Evolutionary conservation across 73 alveolate genomes (phyloP).

Genomic region (Tetrahymena elliotti): DNA sequence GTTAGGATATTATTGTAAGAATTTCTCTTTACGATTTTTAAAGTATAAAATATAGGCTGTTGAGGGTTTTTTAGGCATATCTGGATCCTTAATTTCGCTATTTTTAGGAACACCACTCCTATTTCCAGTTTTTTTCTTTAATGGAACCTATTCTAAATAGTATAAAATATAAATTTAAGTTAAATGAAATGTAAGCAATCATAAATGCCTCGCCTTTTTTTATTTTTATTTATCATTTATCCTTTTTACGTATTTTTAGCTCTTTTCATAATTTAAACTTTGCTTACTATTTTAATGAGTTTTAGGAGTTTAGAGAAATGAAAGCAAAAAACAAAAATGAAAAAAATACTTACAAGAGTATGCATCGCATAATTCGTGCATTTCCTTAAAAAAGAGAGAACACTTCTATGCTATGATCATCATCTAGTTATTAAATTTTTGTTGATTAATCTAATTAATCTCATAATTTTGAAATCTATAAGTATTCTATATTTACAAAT

Average conservation of each 20-base stretch:
- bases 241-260: neutral
- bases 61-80: conserved; percentile 36
- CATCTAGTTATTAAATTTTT: neutral
- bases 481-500: neutral
- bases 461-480: neutral
- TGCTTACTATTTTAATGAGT: neutral
- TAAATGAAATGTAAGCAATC: neutral
- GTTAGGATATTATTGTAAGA: conserved; percentile 20
- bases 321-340: neutral
- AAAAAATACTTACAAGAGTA: neutral
- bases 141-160: neutral
- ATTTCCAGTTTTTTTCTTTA: neutral
- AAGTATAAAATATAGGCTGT: conserved; percentile 37
- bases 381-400: neutral
- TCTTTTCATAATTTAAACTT: neutral
- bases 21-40: conserved; percentile 35
- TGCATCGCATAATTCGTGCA: neutral
- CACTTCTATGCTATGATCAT: neutral
- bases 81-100: conserved; percentile 29
- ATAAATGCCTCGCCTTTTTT: neutral
- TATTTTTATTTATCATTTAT: neutral
- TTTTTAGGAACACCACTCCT: conserved; percentile 4
- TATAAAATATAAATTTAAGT: neutral
- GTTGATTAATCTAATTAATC: neutral
- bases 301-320: neutral